Percentiles rank a stretch among this genome's conserved stretches.
phyloP scores from a whole-genome alignment of 345 rosid genomes.

The Populus nigra region DNA sequence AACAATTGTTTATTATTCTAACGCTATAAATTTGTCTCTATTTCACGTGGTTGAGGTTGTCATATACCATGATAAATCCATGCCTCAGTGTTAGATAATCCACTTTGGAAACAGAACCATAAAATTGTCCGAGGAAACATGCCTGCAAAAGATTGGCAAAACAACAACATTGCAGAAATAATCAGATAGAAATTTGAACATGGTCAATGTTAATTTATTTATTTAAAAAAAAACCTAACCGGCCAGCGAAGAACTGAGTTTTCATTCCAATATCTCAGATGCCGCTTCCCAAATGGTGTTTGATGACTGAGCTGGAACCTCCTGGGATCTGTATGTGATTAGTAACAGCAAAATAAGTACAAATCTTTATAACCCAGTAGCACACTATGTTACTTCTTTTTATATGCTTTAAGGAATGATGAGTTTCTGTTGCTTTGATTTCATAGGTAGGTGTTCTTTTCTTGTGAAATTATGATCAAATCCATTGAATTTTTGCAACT shows the following conservation, averaged over 20 bases:
- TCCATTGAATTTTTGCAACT: background rate
- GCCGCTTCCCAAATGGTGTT: conserved; percentile 59
- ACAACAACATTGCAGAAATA: background rate
- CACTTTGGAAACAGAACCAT: conserved; percentile 59
- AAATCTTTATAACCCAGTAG: background rate
- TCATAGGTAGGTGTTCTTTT: background rate
- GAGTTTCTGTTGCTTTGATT: no score
- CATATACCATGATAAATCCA: conserved; percentile 67
- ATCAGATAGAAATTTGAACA: background rate
- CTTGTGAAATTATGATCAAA: background rate
- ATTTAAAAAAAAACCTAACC: conserved; percentile 19
- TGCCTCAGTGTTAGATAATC: conserved; percentile 77
- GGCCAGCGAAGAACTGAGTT: conserved; percentile 47
- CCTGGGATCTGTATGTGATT: conserved; percentile 38
- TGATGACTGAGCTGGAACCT: conserved; percentile 52
- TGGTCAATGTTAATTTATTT: background rate
- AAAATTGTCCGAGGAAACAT: conserved; percentile 67
- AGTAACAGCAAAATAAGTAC: background rate
- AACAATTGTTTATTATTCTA: background rate
- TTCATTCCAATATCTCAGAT: conserved; percentile 53
- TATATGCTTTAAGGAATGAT: background rate
- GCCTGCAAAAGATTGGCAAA: conserved; percentile 28
- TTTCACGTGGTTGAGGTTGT: background rate
- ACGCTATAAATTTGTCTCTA: background rate
- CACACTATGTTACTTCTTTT: background rate